These are phyloP conservation scores for Phlyctochytrium planicorne DNA, from an alignment of 192 early-diverging fungal species.

Conservation along the genomic window DNA sequence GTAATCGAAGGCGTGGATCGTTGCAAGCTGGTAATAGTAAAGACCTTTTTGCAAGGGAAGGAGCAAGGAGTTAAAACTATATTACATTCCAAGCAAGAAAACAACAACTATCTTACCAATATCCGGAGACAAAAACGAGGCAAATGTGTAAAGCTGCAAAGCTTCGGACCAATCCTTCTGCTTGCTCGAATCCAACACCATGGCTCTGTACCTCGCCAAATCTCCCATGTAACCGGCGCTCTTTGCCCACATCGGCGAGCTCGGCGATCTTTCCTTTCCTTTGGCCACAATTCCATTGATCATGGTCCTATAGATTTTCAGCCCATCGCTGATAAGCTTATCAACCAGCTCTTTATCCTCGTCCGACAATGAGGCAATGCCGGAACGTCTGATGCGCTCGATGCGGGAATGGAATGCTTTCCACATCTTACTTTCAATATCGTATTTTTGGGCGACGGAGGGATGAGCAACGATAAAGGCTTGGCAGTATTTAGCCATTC, in stretches of 20 bases:
- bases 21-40: conserved; percentile 42
- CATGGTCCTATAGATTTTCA: conserved; percentile 18
- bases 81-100: background rate
- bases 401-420: conserved; percentile 27
- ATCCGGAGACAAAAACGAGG: conserved; percentile 25
- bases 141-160: conserved; percentile 24
- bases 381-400: conserved; percentile 16
- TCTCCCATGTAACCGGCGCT: conserved; percentile 35
- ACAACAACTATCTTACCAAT: conserved; percentile 23
- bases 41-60: conserved; percentile 24
- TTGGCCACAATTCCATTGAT: conserved; percentile 4
- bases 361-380: background rate
- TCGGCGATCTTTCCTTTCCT: conserved; percentile 11
- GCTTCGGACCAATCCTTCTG: conserved; percentile 26
- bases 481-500: conserved; percentile 16
- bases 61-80: background rate
- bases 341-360: conserved; percentile 20
- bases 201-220: conserved; percentile 31
- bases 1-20: conserved; percentile 18
- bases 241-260: conserved; percentile 27
- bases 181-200: conserved; percentile 7
- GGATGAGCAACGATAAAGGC: conserved; percentile 8
- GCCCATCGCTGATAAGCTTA: conserved; percentile 18
- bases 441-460: conserved; percentile 26
- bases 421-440: conserved; percentile 39